Evolutionary conservation across 129 eudicot species (phyloP).

Genomic region (Flaveria brownii): DNA sequence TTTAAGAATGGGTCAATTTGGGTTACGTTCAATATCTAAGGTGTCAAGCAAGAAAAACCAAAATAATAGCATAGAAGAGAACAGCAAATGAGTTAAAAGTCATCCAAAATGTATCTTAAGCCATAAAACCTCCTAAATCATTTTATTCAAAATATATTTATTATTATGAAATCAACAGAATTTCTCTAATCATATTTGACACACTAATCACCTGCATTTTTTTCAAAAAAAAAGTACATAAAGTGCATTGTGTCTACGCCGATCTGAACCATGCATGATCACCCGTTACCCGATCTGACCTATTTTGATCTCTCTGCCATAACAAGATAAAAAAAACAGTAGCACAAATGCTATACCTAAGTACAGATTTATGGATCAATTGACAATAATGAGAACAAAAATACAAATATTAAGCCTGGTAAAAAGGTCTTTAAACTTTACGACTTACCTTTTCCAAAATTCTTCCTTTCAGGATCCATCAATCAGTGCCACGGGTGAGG

Average conservation of each 20-base stretch:
- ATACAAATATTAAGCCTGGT: neutral
- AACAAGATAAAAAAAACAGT: neutral
- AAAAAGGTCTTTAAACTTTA: slow-evolving; percentile 3
- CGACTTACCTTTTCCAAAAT: slow-evolving; percentile 84
- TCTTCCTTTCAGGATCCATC: slow-evolving; percentile 87
- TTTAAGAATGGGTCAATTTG: neutral
- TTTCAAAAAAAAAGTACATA: neutral
- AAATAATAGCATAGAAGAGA: neutral
- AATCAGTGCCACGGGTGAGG: slow-evolving; percentile 44
- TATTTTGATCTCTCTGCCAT: neutral
- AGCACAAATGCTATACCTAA: slow-evolving; percentile 1
- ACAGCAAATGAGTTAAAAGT: neutral
- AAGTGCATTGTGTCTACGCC: neutral
- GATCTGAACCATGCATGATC: neutral
- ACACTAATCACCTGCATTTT: neutral
- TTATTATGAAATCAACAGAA: neutral
- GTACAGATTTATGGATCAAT: neutral
- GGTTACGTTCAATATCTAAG: neutral
- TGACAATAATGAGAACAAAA: neutral
- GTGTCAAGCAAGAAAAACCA: neutral
- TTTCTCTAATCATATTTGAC: neutral
- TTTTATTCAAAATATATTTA: neutral
- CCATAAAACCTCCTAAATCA: neutral
- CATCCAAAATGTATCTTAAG: neutral
- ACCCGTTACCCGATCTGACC: neutral